These are phyloP conservation scores for Lentinus brumalis DNA, from an alignment of 768 basidiomycete species.

Conservation along the genomic window DNA sequence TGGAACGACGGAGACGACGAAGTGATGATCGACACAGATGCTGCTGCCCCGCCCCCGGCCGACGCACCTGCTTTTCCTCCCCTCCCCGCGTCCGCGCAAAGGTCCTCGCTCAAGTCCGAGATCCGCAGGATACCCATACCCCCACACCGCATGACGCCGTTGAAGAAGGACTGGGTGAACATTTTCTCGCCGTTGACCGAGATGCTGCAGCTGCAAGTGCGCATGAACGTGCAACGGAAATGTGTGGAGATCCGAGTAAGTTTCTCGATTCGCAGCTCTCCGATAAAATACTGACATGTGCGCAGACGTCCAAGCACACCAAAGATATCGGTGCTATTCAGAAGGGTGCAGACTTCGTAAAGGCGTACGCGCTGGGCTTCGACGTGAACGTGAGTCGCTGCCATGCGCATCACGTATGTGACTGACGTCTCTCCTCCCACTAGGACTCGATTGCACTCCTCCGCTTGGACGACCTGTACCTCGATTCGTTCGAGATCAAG, in stretches of 20 bases:
- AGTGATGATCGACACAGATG: slow-evolving; percentile 58
- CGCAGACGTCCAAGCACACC: slow-evolving; percentile 90
- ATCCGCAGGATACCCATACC: slow-evolving; percentile 89
- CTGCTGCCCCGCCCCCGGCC: slow-evolving; percentile 46
- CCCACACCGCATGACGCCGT: slow-evolving; percentile 95
- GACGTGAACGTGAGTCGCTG: slow-evolving; percentile 76
- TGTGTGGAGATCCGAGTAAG: slow-evolving; percentile 91
- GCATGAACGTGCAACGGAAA: slow-evolving; percentile 92
- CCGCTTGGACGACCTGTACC: slow-evolving; percentile 93
- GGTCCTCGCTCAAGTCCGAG: slow-evolving; percentile 72
- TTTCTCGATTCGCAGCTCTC: slow-evolving; percentile 6
- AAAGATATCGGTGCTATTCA: slow-evolving; percentile 92
- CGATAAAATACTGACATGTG: background rate
- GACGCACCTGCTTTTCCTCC: slow-evolving; percentile 72
- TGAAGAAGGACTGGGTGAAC: slow-evolving; percentile 96
- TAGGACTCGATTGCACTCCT: slow-evolving; percentile 96
- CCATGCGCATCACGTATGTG: background rate
- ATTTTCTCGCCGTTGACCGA: slow-evolving; percentile 96
- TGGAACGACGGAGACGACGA: slow-evolving; percentile 54
- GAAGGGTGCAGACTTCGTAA: slow-evolving; percentile 96
- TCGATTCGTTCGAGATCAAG: slow-evolving; percentile 98
- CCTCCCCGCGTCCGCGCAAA: slow-evolving; percentile 58
- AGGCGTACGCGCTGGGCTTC: slow-evolving; percentile 93
- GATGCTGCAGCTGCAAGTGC: slow-evolving; percentile 90
- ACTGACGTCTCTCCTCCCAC: background rate